Percentiles rank a stretch among this genome's conserved stretches.
Evolutionary conservation across 2,329 filamentous ascomycete species (phyloP).

Genomic region (Cladosporium austrohemisphaericum): DNA sequence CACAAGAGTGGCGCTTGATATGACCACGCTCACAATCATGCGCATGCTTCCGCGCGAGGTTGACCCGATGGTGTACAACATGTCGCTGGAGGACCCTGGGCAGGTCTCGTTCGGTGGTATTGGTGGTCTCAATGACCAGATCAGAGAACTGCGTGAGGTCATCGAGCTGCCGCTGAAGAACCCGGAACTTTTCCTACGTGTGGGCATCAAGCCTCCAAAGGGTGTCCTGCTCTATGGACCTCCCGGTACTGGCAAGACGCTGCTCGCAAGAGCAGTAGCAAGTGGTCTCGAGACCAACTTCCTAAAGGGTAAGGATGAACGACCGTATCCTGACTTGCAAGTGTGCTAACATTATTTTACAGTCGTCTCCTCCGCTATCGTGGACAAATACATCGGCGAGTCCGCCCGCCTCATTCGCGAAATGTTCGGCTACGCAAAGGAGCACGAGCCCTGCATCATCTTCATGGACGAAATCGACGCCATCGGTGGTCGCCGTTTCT

Average conservation of each 20-base stretch:
- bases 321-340: too few species aligned
- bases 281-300: slow-evolving; percentile 98
- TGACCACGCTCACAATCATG: slow-evolving; percentile 99
- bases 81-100: slow-evolving; percentile 96
- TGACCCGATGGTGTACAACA: slow-evolving; percentile 98
- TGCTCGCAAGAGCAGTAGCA: slow-evolving; percentile 89
- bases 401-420: slow-evolving; percentile 95
- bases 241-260: slow-evolving; percentile 93
- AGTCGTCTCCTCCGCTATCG: slow-evolving; percentile 98
- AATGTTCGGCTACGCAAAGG: slow-evolving; percentile 99
- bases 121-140: slow-evolving; percentile 96
- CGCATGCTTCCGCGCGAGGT: slow-evolving; percentile 98
- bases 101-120: slow-evolving; percentile 98
- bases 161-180: slow-evolving; percentile 98
- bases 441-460: slow-evolving; percentile 99
- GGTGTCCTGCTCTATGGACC: slow-evolving; percentile 94
- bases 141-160: slow-evolving; percentile 92
- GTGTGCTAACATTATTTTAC: slow-evolving; percentile 21
- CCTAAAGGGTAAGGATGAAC: slow-evolving; percentile 67
- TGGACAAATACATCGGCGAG: slow-evolving; percentile 99
- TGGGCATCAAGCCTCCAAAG: slow-evolving; percentile 98
- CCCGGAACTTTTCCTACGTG: slow-evolving; percentile 91
- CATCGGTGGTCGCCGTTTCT: slow-evolving; percentile 94
- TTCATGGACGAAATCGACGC: slow-evolving; percentile 99
- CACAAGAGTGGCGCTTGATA: slow-evolving; percentile 93